These are phyloP conservation scores for Pseudogymnoascus sp. DNA, from an alignment of 2,329 filamentous ascomycete genomes.

Conservation along the genomic window DNA sequence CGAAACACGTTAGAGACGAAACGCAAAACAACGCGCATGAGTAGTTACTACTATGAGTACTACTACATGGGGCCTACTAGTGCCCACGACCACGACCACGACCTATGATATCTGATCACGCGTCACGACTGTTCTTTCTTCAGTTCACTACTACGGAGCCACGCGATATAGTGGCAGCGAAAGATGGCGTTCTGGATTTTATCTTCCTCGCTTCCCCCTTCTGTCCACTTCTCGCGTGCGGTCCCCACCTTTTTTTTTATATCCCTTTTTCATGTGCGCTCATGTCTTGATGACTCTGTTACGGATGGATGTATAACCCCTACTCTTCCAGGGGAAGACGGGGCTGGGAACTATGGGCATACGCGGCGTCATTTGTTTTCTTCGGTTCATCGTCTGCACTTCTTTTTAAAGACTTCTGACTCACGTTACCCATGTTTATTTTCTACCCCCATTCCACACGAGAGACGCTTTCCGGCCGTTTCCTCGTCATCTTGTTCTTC, in stretches of 20 bases:
- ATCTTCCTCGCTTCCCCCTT: background rate
- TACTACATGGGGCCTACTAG: background rate
- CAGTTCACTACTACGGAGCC: background rate
- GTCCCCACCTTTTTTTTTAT: background rate
- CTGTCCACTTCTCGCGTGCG: background rate
- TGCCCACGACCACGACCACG: slow-evolving; percentile 4
- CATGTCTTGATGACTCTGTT: background rate
- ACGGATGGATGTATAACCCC: background rate
- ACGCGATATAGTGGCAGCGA: background rate
- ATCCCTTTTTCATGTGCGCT: background rate
- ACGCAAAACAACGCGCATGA: slow-evolving; percentile 5
- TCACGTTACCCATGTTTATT: background rate
- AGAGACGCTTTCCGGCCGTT: background rate
- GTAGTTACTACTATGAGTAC: background rate
- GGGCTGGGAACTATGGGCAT: background rate
- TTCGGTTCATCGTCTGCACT: background rate
- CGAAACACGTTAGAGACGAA: background rate
- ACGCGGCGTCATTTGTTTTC: background rate
- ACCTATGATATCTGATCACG: slow-evolving; percentile 6
- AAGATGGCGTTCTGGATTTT: background rate
- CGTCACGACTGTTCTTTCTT: slow-evolving; percentile 2
- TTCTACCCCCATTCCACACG: background rate
- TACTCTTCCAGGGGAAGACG: background rate
- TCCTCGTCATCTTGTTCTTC: background rate
- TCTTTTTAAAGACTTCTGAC: slow-evolving; percentile 8